Conservation (phyloP, 2,329 filamentous ascomycete species). For the Exophiala aquamarina region DNA sequence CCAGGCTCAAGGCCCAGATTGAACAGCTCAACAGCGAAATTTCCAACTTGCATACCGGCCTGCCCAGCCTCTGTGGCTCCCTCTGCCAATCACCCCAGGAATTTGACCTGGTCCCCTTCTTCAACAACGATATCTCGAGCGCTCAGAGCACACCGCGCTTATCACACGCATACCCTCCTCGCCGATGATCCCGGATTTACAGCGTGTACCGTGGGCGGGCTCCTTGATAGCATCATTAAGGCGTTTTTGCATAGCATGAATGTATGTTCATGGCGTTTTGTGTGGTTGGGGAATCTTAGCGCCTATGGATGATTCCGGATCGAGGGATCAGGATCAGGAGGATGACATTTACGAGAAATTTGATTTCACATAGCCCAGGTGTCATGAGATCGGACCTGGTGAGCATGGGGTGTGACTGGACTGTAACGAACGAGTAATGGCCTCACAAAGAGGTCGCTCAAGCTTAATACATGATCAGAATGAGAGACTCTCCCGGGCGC, state of each 20-base stretch:
- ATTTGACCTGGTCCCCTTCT: constrained; percentile 26
- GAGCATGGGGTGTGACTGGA: too few relatives aligned
- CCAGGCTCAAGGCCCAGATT: constrained; percentile 23
- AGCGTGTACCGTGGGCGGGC: background rate
- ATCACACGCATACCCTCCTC: constrained; percentile 7
- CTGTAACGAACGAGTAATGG: too few relatives aligned
- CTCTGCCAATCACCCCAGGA: constrained; percentile 23
- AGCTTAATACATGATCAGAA: too few relatives aligned
- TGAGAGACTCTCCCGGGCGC: too few relatives aligned
- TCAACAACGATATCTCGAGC: constrained; percentile 12
- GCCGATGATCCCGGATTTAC: constrained; percentile 7
- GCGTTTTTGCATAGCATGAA: background rate
- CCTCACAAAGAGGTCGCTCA: too few relatives aligned
- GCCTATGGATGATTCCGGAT: too few relatives aligned
- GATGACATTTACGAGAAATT: too few relatives aligned
- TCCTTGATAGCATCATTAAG: background rate
- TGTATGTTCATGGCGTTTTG: too few relatives aligned
- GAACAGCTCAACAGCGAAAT: constrained; percentile 25
- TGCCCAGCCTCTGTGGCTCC: constrained; percentile 18
- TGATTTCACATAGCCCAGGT: too few relatives aligned
- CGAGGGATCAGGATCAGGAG: too few relatives aligned
- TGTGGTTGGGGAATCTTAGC: too few relatives aligned
- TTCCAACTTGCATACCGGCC: constrained; percentile 18
- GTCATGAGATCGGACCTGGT: too few relatives aligned
- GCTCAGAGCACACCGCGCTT: constrained; percentile 16